Percentiles rank a stretch among this genome's conserved stretches.
phyloP scores from a whole-genome alignment of 2,329 filamentous ascomycete species.

The Aspergillus novofumigatus region DNA sequence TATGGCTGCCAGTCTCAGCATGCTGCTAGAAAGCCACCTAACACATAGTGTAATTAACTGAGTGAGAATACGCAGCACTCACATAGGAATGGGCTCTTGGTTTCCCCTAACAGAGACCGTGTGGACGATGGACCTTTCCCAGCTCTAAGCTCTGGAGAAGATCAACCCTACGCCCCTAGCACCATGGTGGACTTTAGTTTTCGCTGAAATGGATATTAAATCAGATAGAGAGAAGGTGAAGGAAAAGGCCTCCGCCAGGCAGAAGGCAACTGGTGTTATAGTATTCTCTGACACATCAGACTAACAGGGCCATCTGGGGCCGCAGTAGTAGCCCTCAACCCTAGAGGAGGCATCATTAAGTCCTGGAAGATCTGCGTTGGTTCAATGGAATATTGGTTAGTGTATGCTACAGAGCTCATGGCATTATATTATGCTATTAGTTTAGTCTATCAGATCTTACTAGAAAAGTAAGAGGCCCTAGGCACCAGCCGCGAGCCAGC shows the following conservation, averaged over 20 bases:
- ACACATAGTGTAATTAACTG: no score
- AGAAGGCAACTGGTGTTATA: background rate
- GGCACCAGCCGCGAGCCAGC: background rate
- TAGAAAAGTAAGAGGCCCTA: background rate
- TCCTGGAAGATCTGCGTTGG: slow-evolving; percentile 10
- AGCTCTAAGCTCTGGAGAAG: slow-evolving; percentile 18
- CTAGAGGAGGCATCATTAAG: slow-evolving; percentile 5
- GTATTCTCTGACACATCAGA: slow-evolving; percentile 11
- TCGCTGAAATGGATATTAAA: slow-evolving; percentile 20
- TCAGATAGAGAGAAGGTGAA: slow-evolving; percentile 17
- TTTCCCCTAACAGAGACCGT: slow-evolving; percentile 19
- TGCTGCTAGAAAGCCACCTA: no score
- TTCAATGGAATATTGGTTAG: slow-evolving; percentile 9
- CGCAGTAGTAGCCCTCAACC: slow-evolving; percentile 8
- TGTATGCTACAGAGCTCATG: slow-evolving; percentile 14
- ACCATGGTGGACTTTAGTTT: slow-evolving; percentile 18
- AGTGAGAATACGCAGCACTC: no score
- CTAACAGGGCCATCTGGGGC: slow-evolving; percentile 7
- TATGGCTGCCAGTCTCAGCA: no score
- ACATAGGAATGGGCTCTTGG: background rate
- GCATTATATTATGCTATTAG: slow-evolving; percentile 11
- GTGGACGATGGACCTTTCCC: slow-evolving; percentile 13
- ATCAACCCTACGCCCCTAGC: slow-evolving; percentile 18
- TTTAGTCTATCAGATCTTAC: background rate
- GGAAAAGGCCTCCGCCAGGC: background rate